phyloP scores from a whole-genome alignment of 768 basidiomycete species.

The Dictyophora rubrovolvata region DNA sequence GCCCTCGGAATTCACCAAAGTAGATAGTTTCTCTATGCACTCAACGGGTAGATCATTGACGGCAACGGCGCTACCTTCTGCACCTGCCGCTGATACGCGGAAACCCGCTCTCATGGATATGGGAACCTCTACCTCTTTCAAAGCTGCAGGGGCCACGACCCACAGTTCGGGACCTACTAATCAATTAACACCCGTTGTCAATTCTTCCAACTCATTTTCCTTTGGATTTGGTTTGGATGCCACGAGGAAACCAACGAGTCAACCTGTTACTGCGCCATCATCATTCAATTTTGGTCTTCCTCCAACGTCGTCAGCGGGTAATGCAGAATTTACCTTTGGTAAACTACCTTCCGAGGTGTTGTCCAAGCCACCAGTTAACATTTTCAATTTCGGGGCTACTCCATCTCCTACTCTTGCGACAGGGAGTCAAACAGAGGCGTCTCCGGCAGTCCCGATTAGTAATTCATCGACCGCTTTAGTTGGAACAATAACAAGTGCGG shows the following conservation, averaged over 20 bases:
- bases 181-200: neutral
- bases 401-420: conserved; percentile 19
- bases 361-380: neutral
- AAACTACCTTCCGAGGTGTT: neutral
- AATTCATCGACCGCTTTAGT: conserved; percentile 29
- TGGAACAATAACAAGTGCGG: conserved; percentile 41
- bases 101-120: neutral
- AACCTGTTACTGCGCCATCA: conserved; percentile 4
- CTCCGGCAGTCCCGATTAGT: conserved; percentile 16
- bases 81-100: neutral
- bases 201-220: neutral
- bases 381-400: conserved; percentile 27
- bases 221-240: neutral
- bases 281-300: conserved; percentile 23
- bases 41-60: neutral
- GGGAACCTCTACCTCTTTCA: neutral
- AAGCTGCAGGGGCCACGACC: neutral
- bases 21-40: neutral
- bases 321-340: conserved; percentile 1
- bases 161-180: neutral
- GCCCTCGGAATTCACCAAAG: neutral
- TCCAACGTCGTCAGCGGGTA: neutral
- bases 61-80: neutral
- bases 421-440: conserved; percentile 23
- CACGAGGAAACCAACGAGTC: neutral